phyloP scores from a whole-genome alignment of 2,329 filamentous ascomycete species.

The Onygenales sp. region DNA sequence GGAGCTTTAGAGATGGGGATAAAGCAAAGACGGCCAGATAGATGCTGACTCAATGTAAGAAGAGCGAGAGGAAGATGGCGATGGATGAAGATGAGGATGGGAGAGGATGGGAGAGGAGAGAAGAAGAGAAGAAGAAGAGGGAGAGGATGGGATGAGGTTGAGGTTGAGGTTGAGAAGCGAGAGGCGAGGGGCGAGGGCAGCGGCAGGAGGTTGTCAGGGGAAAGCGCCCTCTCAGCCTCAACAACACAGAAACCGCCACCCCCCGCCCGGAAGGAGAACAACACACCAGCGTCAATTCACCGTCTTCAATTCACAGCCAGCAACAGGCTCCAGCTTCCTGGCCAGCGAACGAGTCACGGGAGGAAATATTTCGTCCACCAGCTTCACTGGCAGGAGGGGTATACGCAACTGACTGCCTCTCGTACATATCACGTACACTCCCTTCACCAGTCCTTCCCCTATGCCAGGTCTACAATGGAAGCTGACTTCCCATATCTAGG shows the following conservation, averaged over 20 bases:
- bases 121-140: neutral
- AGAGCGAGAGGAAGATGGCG: slow-evolving; percentile 10
- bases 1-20: slow-evolving; percentile 26
- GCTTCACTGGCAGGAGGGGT: neutral
- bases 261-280: neutral
- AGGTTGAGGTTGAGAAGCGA: neutral
- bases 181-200: neutral
- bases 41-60: neutral
- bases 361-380: neutral
- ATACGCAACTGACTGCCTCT: no score
- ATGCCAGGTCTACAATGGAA: no score
- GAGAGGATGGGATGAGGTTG: no score
- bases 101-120: neutral
- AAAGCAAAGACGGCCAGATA: slow-evolving; percentile 45
- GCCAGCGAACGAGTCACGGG: neutral
- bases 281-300: neutral
- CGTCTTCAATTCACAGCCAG: neutral
- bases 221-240: neutral
- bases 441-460: no score
- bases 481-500: no score
- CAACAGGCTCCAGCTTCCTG: neutral
- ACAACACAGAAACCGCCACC: neutral
- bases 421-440: no score
- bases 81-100: neutral
- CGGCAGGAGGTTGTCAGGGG: neutral